phyloP scores from a whole-genome alignment of 2,329 filamentous ascomycete genomes.

The Pseudogymnoascus sp. region DNA sequence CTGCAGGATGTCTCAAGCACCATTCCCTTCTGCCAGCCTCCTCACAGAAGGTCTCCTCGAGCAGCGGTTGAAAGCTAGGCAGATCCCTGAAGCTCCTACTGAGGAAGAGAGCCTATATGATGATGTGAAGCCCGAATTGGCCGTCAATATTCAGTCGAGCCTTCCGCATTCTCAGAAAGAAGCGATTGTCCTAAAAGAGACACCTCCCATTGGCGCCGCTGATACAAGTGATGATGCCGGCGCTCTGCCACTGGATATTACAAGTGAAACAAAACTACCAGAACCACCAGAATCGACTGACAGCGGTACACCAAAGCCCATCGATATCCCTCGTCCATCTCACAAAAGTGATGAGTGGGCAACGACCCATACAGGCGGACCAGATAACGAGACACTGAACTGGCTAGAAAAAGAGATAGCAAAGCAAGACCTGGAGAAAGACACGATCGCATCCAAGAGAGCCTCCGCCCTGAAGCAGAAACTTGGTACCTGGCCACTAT shows the following conservation, averaged over 20 bases:
- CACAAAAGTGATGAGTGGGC: background rate
- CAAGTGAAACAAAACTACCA: background rate
- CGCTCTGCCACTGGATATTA: background rate
- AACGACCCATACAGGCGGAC: background rate
- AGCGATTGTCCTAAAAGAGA: background rate
- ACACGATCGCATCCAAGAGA: background rate
- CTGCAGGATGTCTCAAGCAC: background rate
- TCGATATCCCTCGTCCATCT: background rate
- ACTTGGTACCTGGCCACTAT: background rate
- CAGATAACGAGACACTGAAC: background rate
- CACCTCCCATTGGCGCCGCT: no score
- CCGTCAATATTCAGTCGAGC: background rate
- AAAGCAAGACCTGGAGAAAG: background rate
- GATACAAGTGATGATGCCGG: background rate
- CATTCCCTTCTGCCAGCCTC: background rate
- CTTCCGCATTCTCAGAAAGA: background rate
- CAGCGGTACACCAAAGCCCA: background rate
- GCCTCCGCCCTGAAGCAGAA: background rate
- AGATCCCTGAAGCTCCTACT: background rate
- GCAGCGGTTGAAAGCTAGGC: background rate
- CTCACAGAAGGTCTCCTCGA: background rate
- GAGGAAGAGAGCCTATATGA: background rate
- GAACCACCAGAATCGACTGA: background rate
- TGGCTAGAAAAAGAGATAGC: background rate
- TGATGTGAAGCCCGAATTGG: background rate